A percentile compares a stretch with the other conserved stretches of the same genome.
Conservation (phyloP, 2,329 filamentous ascomycete species). For the Phialemoniopsis sp. region DNA sequence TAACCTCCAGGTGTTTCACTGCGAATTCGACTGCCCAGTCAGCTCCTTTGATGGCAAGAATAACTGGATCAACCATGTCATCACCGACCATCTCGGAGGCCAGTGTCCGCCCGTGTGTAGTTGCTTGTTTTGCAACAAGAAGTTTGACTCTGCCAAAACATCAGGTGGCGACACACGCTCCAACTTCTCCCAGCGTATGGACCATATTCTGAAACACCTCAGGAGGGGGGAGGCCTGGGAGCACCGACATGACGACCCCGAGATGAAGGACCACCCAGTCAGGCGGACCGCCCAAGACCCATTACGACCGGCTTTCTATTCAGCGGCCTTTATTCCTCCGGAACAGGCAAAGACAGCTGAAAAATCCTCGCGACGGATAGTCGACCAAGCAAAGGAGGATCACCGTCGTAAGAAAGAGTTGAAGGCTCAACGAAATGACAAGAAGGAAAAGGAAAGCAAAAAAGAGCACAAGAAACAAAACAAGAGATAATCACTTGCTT, state of each 20-base stretch:
- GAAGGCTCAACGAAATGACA: not conserved
- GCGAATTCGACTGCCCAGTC: conserved; percentile 44
- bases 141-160: conserved; percentile 19
- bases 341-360: too few relatives aligned
- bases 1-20: conserved; percentile 25
- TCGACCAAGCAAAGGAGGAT: conserved; percentile 5
- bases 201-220: conserved; percentile 41
- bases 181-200: conserved; percentile 37
- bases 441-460: not conserved
- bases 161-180: conserved; percentile 4
- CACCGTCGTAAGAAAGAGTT: not conserved
- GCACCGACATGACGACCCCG: too few relatives aligned
- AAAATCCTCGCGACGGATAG: not conserved
- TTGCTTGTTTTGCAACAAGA: conserved; percentile 48
- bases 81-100: conserved; percentile 25
- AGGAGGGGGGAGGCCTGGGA: too few relatives aligned
- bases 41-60: conserved; percentile 28
- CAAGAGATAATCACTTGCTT: not conserved
- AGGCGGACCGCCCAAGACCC: too few relatives aligned
- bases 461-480: not conserved
- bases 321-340: too few relatives aligned
- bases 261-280: too few relatives aligned
- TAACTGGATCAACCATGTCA: conserved; percentile 43
- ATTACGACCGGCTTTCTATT: too few relatives aligned
- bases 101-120: conserved; percentile 27